Percentiles rank a stretch among this genome's conserved stretches.
phyloP scores from a whole-genome alignment of 1,284 basidiomycete species.

The Ceratobasidium sp. region DNA sequence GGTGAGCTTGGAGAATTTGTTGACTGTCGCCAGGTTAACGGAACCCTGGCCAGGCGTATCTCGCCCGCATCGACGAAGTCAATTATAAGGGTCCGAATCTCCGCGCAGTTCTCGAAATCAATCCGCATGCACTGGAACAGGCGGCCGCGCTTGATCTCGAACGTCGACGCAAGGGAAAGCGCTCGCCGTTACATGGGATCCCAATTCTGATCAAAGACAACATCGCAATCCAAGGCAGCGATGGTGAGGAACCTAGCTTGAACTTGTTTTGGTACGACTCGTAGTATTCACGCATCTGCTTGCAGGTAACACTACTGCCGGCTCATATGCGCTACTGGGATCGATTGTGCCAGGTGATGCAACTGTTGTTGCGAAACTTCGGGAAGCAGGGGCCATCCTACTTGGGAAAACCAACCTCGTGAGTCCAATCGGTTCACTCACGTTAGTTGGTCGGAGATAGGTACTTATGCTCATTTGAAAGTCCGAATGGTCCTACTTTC shows the following conservation, averaged over 20 bases:
- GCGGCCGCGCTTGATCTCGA: conserved; percentile 45
- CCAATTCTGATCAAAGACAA: conserved; percentile 50
- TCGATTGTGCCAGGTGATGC: conserved; percentile 68
- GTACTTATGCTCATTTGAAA: neutral
- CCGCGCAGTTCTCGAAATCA: conserved; percentile 47
- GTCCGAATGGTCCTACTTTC: conserved; percentile 66
- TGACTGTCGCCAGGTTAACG: neutral
- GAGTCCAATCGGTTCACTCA: neutral
- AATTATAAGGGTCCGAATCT: conserved; percentile 45
- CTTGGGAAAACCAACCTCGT: conserved; percentile 64
- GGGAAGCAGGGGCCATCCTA: conserved; percentile 67
- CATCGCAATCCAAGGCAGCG: conserved; percentile 44
- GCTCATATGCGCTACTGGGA: conserved; percentile 62
- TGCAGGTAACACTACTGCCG: conserved; percentile 48
- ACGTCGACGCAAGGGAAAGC: conserved; percentile 26
- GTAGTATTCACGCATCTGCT: neutral
- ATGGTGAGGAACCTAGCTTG: conserved; percentile 15
- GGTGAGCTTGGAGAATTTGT: conserved; percentile 45
- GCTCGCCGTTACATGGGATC: conserved; percentile 47
- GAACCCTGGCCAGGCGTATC: conserved; percentile 45
- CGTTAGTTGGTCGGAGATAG: neutral
- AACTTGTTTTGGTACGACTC: neutral
- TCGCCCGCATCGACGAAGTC: conserved; percentile 48
- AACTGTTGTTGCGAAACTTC: conserved; percentile 63
- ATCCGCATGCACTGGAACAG: conserved; percentile 44